These are phyloP conservation scores for Agarophyton chilense DNA, from an alignment of 23 red algal genomes.

Conservation along the genomic window DNA sequence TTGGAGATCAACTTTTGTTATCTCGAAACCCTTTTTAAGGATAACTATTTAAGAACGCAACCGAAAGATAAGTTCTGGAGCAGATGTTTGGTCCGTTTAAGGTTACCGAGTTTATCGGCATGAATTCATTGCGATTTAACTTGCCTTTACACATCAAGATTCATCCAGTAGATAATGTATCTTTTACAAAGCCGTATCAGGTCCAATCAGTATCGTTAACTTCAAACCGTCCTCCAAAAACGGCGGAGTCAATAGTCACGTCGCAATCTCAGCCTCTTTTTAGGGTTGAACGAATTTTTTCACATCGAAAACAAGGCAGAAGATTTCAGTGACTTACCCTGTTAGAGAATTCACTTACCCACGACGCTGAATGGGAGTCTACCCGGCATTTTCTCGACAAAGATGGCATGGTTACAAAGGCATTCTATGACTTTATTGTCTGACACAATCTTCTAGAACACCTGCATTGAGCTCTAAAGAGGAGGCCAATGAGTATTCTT, in stretches of 20 bases:
- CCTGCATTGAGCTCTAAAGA: slow-evolving; percentile 13
- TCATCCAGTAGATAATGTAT: too few species aligned
- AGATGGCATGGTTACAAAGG: slow-evolving; percentile 9
- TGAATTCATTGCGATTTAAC: too few species aligned
- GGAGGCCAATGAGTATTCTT: neutral
- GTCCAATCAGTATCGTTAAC: neutral
- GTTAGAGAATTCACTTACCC: too few species aligned
- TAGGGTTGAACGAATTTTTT: neutral
- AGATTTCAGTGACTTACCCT: slow-evolving; percentile 7
- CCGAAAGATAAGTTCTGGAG: too few species aligned
- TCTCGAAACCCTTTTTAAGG: too few species aligned
- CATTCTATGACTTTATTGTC: slow-evolving; percentile 6
- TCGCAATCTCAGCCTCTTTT: neutral
- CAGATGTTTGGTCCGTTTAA: too few species aligned
- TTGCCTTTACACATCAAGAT: too few species aligned
- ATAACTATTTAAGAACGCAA: too few species aligned
- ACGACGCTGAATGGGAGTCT: neutral
- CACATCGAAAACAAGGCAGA: neutral
- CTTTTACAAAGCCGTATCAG: neutral
- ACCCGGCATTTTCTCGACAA: slow-evolving; percentile 7
- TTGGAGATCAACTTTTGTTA: too few species aligned
- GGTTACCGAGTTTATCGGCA: too few species aligned
- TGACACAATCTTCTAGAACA: neutral
- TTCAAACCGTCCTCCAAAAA: too few species aligned
- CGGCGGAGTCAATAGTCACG: neutral